Evolutionary conservation across 306 rosid genomes (phyloP), one percentile per base, ranked within the genome.

Genomic region (Prunus campanulata): DNA sequence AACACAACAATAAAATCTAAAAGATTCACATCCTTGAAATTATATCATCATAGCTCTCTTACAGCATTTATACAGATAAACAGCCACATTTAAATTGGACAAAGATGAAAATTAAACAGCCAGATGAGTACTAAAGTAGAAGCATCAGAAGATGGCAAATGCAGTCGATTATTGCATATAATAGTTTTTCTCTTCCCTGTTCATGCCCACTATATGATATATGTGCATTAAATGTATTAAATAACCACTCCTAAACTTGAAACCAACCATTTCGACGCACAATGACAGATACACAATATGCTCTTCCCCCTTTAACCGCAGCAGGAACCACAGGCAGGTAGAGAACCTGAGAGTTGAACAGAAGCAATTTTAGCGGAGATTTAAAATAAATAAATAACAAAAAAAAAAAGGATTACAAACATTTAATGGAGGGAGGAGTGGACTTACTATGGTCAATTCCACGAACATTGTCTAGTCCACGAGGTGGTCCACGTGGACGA

Each of bases 251-350:
- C 47, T 30, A 69, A 68, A 52, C 10, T 3, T 5, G 16, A 0
- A 25, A 22, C 13, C 60, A 27, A 46, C 51, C 66, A 65, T 9
- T 66, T 6, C 12, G 56, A 51, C 8, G 20, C 27, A 67, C 70
- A 70, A 44, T 50, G 67, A 24, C 7, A 66, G 47, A 30, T 76
- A 25, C 73, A 64, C 69, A 42, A 39, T 32, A 35, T 10, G 22
- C 35, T 20, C 75, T n/a, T 60, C 64, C 77, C 1, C 57, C 54
- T 66, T 90, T 74, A 95, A 49, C 99, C 97, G 60, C 99, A 95
- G 96, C 99, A 95, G 62, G 99, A 95, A 44, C 97, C 99, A 11
- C 99, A 95, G 24, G 97, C 99, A 66, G 99, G 99, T 32, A 88
- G 78, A 10, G 99, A 80, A 87, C 81, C 97, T 95, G 97, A 50